A percentile compares a stretch with the other conserved stretches of the same genome.
Conservation (phyloP, 1,284 basidiomycete genomes). For the Coniferiporia weirii region DNA sequence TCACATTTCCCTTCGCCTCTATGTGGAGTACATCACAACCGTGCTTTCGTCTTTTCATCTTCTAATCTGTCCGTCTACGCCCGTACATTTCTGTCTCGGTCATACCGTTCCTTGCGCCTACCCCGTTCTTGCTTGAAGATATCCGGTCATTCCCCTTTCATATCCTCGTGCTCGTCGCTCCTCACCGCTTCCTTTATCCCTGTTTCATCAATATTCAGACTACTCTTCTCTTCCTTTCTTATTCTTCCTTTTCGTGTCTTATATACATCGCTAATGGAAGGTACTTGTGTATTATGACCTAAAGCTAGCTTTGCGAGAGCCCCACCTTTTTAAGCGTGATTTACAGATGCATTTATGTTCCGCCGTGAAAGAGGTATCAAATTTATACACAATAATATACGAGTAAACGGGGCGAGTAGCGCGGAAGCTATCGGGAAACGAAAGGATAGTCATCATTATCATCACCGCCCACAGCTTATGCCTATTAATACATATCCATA, state of each 20-base stretch:
- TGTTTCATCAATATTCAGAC: neutral
- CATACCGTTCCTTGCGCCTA: neutral
- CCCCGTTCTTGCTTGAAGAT: neutral
- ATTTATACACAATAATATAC: neutral
- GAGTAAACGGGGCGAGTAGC: too few relatives aligned
- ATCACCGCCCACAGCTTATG: too few relatives aligned
- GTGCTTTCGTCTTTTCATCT: neutral
- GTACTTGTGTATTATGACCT: conserved; percentile 14
- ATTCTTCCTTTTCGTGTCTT: conserved; percentile 3
- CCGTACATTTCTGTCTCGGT: conserved; percentile 1
- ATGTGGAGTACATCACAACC: neutral
- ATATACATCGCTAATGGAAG: conserved; percentile 17
- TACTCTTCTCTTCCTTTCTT: conserved; percentile 3
- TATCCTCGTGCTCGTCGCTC: conserved; percentile 7
- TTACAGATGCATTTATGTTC: neutral
- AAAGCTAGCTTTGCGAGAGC: neutral
- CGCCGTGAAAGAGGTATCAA: neutral
- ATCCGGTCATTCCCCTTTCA: conserved; percentile 10
- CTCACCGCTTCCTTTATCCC: neutral
- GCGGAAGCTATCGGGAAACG: too few relatives aligned
- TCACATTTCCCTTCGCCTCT: conserved; percentile 1
- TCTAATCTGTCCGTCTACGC: conserved; percentile 6
- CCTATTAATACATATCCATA: too few relatives aligned
- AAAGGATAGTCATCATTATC: too few relatives aligned
- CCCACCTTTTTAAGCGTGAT: neutral